Conservation (phyloP, 805 yeast species). For the Kluyveromyces dobzhanskii region DNA sequence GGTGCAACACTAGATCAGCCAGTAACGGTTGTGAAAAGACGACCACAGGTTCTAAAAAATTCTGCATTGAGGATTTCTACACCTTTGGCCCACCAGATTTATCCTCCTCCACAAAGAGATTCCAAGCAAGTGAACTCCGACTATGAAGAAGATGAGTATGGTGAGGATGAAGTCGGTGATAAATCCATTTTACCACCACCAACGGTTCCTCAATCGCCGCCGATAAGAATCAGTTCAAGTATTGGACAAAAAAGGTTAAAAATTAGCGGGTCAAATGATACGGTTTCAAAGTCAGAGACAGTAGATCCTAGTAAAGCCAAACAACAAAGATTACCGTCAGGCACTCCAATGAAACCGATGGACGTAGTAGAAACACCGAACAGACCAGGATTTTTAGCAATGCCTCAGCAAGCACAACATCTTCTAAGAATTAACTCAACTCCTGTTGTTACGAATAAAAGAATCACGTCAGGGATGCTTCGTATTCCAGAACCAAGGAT, state of each 20-base stretch:
- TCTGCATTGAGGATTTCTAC: conserved; percentile 29
- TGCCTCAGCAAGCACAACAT: conserved; percentile 12
- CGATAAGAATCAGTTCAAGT: conserved; percentile 31
- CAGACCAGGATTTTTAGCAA: conserved; percentile 20
- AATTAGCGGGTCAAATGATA: conserved; percentile 28
- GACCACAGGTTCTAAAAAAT: conserved; percentile 8
- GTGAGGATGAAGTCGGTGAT: conserved; percentile 27
- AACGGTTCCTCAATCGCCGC: conserved; percentile 30
- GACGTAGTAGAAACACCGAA: conserved; percentile 16
- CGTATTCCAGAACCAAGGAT: conserved; percentile 37
- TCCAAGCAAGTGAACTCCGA: conserved; percentile 21
- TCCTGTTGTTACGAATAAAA: conserved; percentile 17
- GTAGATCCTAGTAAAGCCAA: conserved; percentile 32
- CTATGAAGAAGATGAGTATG: conserved; percentile 15
- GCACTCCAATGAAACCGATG: conserved; percentile 22
- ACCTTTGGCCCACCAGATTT: conserved; percentile 34
- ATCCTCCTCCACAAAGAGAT: conserved; percentile 22
- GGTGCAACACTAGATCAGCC: conserved; percentile 11
- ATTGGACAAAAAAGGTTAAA: conserved; percentile 23
- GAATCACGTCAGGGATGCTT: conserved; percentile 38
- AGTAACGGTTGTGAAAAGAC: conserved; percentile 8
- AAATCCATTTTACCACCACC: conserved; percentile 32
- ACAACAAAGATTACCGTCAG: conserved; percentile 27
- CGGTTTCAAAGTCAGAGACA: conserved; percentile 31
- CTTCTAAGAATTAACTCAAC: conserved; percentile 10